Conservation (phyloP, 2,329 filamentous ascomycete genomes). For the Apiospora aurea region DNA sequence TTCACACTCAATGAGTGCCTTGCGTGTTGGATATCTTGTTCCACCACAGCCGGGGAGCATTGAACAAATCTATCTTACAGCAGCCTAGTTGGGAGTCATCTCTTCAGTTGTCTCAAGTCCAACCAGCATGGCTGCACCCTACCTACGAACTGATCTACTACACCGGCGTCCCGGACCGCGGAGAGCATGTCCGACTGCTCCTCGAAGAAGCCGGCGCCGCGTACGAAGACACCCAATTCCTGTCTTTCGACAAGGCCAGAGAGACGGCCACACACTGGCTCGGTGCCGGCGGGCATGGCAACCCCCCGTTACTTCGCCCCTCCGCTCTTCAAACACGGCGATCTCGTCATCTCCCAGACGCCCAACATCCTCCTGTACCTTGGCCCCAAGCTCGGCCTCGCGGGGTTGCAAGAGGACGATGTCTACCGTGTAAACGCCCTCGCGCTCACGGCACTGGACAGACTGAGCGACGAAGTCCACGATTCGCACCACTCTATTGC, state of each 20-base stretch:
- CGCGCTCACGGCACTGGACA: constrained; percentile 73
- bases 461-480: constrained; percentile 73
- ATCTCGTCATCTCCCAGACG: constrained; percentile 71
- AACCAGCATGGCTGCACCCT: constrained; percentile 53
- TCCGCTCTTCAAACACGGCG: constrained; percentile 69
- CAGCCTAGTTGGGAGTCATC: too few species aligned
- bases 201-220: constrained; percentile 72
- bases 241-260: constrained; percentile 60
- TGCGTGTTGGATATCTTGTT: too few species aligned
- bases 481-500: constrained; percentile 79
- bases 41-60: too few species aligned
- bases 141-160: constrained; percentile 77
- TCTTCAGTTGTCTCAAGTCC: constrained; percentile 46
- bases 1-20: too few species aligned
- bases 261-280: constrained; percentile 52
- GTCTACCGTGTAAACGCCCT: constrained; percentile 68
- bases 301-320: constrained; percentile 72
- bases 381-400: constrained; percentile 64
- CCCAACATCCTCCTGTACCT: constrained; percentile 78
- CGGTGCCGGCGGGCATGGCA: constrained; percentile 58
- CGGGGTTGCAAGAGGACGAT: constrained; percentile 47
- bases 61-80: too few species aligned
- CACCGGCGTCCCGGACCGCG: constrained; percentile 74
- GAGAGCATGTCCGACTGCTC: constrained; percentile 74
- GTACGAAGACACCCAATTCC: constrained; percentile 65